These are phyloP conservation scores for Xeromyces bisporus DNA, from an alignment of 495 filamentous ascomycete genomes.

Conservation along the genomic window DNA sequence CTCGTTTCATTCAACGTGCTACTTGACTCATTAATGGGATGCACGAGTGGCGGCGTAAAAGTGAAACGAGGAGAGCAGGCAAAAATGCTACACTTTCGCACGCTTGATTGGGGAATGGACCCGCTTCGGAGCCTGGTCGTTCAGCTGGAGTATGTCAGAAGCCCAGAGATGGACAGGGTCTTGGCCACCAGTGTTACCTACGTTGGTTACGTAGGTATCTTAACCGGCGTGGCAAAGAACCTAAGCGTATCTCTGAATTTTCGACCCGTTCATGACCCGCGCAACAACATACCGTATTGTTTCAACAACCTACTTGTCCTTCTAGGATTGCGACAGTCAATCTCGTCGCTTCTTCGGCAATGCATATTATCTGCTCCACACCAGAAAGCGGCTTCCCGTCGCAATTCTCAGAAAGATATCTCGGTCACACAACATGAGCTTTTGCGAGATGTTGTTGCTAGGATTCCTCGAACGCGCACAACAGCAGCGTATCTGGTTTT, in stretches of 20 bases:
- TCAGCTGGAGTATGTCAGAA: slow-evolving; percentile 37
- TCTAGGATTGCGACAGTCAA: slow-evolving; percentile 37
- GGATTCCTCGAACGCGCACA: slow-evolving; percentile 20
- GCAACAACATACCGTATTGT: slow-evolving; percentile 24
- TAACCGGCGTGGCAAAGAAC: slow-evolving; percentile 40
- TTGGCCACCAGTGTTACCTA: slow-evolving; percentile 44
- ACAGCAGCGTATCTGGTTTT: slow-evolving; percentile 45
- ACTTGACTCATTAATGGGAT: slow-evolving; percentile 48
- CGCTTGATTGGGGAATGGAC: slow-evolving; percentile 54
- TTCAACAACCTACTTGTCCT: slow-evolving; percentile 37
- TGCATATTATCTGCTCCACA: slow-evolving; percentile 18
- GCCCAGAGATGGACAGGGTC: slow-evolving; percentile 16
- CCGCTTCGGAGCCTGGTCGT: slow-evolving; percentile 37
- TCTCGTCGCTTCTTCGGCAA: slow-evolving; percentile 34
- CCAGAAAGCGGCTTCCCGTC: neutral
- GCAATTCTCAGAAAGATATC: neutral
- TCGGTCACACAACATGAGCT: slow-evolving; percentile 3
- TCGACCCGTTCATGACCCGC: slow-evolving; percentile 36
- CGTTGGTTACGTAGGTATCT: slow-evolving; percentile 43
- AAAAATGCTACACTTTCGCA: slow-evolving; percentile 46
- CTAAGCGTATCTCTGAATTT: slow-evolving; percentile 51
- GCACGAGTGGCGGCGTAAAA: slow-evolving; percentile 40
- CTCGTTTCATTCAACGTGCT: slow-evolving; percentile 45
- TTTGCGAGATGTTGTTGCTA: slow-evolving; percentile 11
- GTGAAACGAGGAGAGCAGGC: slow-evolving; percentile 7